These are phyloP conservation scores for Wickerhamiella azyma DNA, from an alignment of 805 yeast species.

Conservation along the genomic window DNA sequence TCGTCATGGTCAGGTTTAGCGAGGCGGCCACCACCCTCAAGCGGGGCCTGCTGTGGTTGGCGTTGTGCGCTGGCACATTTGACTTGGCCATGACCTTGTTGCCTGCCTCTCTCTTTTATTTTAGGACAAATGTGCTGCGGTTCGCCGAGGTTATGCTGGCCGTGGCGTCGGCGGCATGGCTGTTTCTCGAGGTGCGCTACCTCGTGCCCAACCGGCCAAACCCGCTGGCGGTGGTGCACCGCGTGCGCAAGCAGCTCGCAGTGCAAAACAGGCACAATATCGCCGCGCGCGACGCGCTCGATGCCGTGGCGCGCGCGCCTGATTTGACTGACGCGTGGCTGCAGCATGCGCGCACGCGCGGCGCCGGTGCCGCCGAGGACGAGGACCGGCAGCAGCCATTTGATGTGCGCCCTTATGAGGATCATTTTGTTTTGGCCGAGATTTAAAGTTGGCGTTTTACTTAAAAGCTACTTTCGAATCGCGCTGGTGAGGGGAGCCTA, in stretches of 20 bases:
- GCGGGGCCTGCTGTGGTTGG: too few species aligned
- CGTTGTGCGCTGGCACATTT: too few species aligned
- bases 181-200: neutral
- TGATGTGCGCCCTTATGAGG: too few species aligned
- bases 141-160: neutral
- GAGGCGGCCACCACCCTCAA: too few species aligned
- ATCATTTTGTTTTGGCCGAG: too few species aligned
- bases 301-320: neutral
- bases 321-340: neutral
- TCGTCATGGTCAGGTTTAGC: neutral
- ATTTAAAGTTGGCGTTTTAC: too few species aligned
- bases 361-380: too few species aligned
- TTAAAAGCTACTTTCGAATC: too few species aligned
- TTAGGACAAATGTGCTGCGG: neutral
- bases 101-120: neutral
- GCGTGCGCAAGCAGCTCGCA: neutral
- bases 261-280: neutral
- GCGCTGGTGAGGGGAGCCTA: too few species aligned
- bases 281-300: neutral
- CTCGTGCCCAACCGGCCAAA: constrained; percentile 1
- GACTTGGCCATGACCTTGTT: neutral
- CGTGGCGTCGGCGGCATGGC: neutral
- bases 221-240: neutral
- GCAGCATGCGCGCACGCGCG: neutral
- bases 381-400: too few species aligned